Evolutionary conservation across 208 protist genomes (phyloP).

Genomic region (Jaenimonas drosophilae): DNA sequence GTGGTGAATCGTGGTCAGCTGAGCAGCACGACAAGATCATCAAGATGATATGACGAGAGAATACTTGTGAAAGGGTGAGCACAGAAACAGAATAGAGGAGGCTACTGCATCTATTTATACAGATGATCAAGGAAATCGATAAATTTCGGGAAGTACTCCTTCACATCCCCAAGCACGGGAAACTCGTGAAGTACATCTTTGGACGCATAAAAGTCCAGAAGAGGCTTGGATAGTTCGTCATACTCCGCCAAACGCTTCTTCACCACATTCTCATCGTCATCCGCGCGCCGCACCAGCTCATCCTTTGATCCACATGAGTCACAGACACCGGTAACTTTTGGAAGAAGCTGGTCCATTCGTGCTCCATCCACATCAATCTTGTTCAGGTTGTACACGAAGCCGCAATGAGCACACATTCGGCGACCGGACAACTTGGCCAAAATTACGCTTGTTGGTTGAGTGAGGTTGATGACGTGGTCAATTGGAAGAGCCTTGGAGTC

Average conservation of each 20-base stretch:
- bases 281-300: slow-evolving; percentile 41
- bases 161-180: slow-evolving; percentile 48
- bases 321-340: slow-evolving; percentile 65
- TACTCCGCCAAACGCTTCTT: slow-evolving; percentile 50
- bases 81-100: too few species aligned
- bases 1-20: too few species aligned
- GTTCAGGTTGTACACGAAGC: slow-evolving; percentile 64
- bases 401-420: slow-evolving; percentile 58
- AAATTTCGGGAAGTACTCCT: slow-evolving; percentile 57
- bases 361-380: slow-evolving; percentile 63
- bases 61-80: too few species aligned
- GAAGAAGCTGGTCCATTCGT: slow-evolving; percentile 69
- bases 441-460: slow-evolving; percentile 62
- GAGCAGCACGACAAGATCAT: too few species aligned
- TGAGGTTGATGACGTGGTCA: slow-evolving; percentile 73
- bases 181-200: slow-evolving; percentile 57
- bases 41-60: too few species aligned
- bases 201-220: slow-evolving; percentile 52
- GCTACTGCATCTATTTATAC: neutral
- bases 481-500: slow-evolving; percentile 27
- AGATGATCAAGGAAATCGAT: slow-evolving; percentile 37
- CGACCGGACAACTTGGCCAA: slow-evolving; percentile 58
- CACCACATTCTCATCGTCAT: slow-evolving; percentile 56
- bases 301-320: slow-evolving; percentile 63
- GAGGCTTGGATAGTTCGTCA: slow-evolving; percentile 31